phyloP scores from a whole-genome alignment of 768 basidiomycete genomes.

The Tylopilus vinaceipallidus region DNA sequence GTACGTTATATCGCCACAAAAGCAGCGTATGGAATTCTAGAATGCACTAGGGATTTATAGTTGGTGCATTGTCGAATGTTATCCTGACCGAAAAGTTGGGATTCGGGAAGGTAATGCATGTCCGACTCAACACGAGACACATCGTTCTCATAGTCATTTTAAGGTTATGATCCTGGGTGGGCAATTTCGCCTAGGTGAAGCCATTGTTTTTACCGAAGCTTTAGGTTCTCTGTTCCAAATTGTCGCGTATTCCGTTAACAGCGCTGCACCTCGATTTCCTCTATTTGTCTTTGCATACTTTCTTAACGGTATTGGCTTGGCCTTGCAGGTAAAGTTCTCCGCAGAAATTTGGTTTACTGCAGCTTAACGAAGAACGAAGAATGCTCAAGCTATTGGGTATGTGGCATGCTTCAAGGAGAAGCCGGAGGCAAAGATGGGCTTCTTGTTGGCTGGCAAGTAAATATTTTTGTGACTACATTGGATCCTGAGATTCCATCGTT shows the following conservation, averaged over 20 bases:
- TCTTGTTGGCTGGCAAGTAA: slow-evolving; percentile 49
- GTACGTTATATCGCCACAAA: slow-evolving; percentile 26
- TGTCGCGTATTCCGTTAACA: slow-evolving; percentile 51
- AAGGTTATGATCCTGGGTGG: slow-evolving; percentile 42
- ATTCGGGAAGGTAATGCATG: slow-evolving; percentile 38
- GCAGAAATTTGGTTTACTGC: not conserved
- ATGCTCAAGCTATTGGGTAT: slow-evolving; percentile 72
- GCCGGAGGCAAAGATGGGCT: slow-evolving; percentile 62
- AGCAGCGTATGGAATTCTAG: slow-evolving; percentile 18
- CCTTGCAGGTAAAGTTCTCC: slow-evolving; percentile 38
- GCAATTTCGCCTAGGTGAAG: not conserved
- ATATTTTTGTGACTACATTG: not conserved
- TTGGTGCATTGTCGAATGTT: slow-evolving; percentile 47
- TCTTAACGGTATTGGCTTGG: slow-evolving; percentile 49
- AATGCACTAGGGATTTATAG: slow-evolving; percentile 38
- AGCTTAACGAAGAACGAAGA: slow-evolving; percentile 35
- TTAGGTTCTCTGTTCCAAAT: slow-evolving; percentile 52
- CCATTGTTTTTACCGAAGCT: not conserved
- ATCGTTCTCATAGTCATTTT: not conserved
- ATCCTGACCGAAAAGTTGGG: slow-evolving; percentile 41
- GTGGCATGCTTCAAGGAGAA: slow-evolving; percentile 59
- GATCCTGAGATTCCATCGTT: not conserved
- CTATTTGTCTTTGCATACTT: slow-evolving; percentile 50
- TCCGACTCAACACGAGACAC: not conserved
- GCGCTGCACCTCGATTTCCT: slow-evolving; percentile 62